A percentile compares a stretch with the other conserved stretches of the same genome.
Evolutionary conservation across 2,329 filamentous ascomycete genomes (phyloP).

Genomic region (Capronia americana): DNA sequence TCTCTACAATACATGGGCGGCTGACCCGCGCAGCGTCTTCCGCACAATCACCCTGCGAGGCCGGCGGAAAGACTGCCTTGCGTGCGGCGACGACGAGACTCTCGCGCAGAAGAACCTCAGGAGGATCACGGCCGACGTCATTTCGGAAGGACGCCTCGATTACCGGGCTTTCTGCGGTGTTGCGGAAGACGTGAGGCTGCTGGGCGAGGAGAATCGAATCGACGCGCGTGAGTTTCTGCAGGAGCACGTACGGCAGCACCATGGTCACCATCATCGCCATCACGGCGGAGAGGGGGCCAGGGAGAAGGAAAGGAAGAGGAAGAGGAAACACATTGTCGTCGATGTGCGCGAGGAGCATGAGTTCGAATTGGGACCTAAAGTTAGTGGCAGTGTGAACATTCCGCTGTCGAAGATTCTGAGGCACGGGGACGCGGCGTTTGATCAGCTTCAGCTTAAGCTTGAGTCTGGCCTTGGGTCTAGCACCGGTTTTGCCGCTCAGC

Average conservation of each 20-base stretch:
- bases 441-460: constrained; percentile 17
- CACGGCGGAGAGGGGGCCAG: neutral
- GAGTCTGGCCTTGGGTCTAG: too few relatives aligned
- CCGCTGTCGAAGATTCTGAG: constrained; percentile 53
- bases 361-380: constrained; percentile 73
- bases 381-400: constrained; percentile 74
- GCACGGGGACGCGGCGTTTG: constrained; percentile 26
- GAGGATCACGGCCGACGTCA: constrained; percentile 66
- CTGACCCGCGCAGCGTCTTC: constrained; percentile 60
- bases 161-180: constrained; percentile 87
- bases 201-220: constrained; percentile 71
- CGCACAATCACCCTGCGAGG: constrained; percentile 76
- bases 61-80: constrained; percentile 73
- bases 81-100: constrained; percentile 70
- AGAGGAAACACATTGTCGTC: constrained; percentile 57
- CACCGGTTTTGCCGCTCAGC: too few relatives aligned
- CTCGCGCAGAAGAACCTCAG: constrained; percentile 66
- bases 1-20: constrained; percentile 62
- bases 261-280: constrained; percentile 41
- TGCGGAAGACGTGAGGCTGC: constrained; percentile 59
- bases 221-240: constrained; percentile 66
- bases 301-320: constrained; percentile 9
- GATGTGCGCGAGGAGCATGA: constrained; percentile 87
- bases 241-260: constrained; percentile 31
- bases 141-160: constrained; percentile 73